Evolutionary conservation across 148 eudicot genomes (phyloP), one percentile per base, ranked within the genome.

Genomic region (Vaccinium myrtillus): DNA sequence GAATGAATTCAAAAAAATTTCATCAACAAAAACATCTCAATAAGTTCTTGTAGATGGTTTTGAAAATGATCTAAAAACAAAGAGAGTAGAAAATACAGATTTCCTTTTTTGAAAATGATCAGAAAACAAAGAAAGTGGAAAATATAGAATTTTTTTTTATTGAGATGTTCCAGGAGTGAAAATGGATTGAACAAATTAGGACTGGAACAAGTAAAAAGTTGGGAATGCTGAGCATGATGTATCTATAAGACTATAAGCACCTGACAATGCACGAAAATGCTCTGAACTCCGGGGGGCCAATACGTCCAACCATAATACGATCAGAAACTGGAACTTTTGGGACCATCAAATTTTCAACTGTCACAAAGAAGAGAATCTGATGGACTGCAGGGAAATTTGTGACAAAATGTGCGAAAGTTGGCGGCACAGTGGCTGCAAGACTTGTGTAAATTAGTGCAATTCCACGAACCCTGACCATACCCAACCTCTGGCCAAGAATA

Each of bases 341-440:
- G 21, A 91, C 85, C 82, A 87, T 82, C 39, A 88, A 30, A n/a
- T 89, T 83, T 74, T 91, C 87, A 18, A 89, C 69, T 30, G 89
- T 86, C 21, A 91, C 89, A 18, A 91, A 91, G 77, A 91, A 67
- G 49, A 88, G 70, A 16, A 89, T 86, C 79, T 85, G 82, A 75
- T 91, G 91, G 75, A 86, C 85, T 11, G 92, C 91, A n/a, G 92
- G 91, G 59, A 89, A 84, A 76, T 91, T 86, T 48, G 90, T 71
- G 15, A 89, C 84, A 50, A 87, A 89, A 83, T 87, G 92, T 21
- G 86, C 74, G 59, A 91, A 91, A 81, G 84, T 91, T 11, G 90
- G 88, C 0, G 92, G 92, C 59, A 89, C 85, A 0, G 90, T 90
- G 25, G 87, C 55, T 8, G 86, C 84, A 5, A 88, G 82, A 75